phyloP scores from a whole-genome alignment of 805 yeast species.

The Millerago galiae region DNA sequence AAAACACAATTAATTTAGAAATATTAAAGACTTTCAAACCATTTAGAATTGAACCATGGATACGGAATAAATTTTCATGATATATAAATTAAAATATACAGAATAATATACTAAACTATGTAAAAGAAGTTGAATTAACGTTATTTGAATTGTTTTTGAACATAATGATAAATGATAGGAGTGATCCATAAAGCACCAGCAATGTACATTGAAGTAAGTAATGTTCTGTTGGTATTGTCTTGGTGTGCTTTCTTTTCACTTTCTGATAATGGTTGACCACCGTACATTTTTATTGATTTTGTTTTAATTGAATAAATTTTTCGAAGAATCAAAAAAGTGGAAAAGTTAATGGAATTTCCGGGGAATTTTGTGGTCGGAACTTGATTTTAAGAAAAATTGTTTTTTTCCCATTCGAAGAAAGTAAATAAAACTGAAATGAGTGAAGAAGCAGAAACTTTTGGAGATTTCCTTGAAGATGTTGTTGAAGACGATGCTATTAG shows the following conservation, averaged over 20 bases:
- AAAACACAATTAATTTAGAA: slow-evolving; percentile 12
- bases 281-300: slow-evolving; percentile 29
- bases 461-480: not conserved
- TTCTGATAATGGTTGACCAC: slow-evolving; percentile 51
- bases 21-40: slow-evolving; percentile 6
- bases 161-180: slow-evolving; percentile 51
- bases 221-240: slow-evolving; percentile 51
- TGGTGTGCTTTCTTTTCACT: slow-evolving; percentile 65
- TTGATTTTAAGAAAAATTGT: no score
- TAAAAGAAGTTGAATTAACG: not conserved
- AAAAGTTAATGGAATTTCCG: no score
- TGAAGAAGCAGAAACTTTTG: not conserved
- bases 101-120: not conserved
- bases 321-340: not conserved
- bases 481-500: slow-evolving; percentile 2
- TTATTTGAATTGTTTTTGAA: slow-evolving; percentile 40
- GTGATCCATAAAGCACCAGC: slow-evolving; percentile 56
- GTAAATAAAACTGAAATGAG: no score
- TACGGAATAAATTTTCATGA: slow-evolving; percentile 2
- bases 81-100: not conserved
- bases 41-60: slow-evolving; percentile 17
- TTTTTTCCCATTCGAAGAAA: no score
- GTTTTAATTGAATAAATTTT: no score
- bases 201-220: slow-evolving; percentile 52
- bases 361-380: no score